Evolutionary conservation across 129 eudicot genomes (phyloP), one percentile per base, ranked within the genome.

Genomic region (Kitagawia praeruptora): DNA sequence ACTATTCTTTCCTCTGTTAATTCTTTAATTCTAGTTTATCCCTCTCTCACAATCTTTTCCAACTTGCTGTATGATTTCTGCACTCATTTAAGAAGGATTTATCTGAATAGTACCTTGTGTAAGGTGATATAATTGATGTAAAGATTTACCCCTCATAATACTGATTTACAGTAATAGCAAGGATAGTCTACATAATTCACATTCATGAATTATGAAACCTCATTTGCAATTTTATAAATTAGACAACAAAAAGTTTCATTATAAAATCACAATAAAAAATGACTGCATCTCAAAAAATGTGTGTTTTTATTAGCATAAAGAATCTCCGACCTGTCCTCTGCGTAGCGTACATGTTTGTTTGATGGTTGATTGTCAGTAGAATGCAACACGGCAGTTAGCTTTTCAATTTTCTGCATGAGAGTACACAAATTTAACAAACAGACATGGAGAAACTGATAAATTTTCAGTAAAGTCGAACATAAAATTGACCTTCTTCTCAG

Each of bases 351-450:
- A 81, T 89, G 98, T 79, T 75, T 83, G 83, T 77, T 89, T 84
- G 96, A 85, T 16, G 91, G 91, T 73, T 84, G 89, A 77, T 86
- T 74, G 83, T 87, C 91, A 63, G 88, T 85, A 54, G 86, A 87
- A 76, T 93, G 98, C 56, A 93, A 84, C 83, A 79, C 77, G 18
- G 90, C 89, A 21, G 86, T 89, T 38, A 93, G 89, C 88, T 86
- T 93, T 77, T 93, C 98, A 80, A 93, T 82, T 89, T 93, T 93
- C 98, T 93, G 92, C 83, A 89, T 54, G 77, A 88, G 37, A 85
- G 4, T 42, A 41, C 28, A 76, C 38, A 64, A 16, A 18, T 23
- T 74, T 75, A 23, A 88, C 12, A 63, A 61, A 5, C 9, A 2
- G 67, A 37, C 34, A 4, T 75, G 21, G 40, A 21, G 46, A 18